Evolutionary conservation across 2,329 filamentous ascomycete species (phyloP).

Genomic region (Diaporthe vaccinii): DNA sequence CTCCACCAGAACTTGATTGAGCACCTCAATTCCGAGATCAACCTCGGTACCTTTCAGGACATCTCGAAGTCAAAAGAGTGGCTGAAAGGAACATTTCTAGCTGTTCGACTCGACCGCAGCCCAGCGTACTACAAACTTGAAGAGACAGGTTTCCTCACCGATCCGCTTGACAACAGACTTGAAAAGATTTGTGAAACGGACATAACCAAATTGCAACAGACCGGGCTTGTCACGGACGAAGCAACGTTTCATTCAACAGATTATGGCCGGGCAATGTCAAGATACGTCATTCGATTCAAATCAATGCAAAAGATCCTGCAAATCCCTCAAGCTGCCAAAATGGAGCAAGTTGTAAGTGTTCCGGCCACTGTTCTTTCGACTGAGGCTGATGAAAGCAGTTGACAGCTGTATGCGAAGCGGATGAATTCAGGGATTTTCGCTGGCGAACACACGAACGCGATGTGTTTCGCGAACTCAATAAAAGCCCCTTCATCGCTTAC

Average conservation of each 20-base stretch:
- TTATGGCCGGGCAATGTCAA: constrained; percentile 85
- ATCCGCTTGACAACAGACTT: constrained; percentile 70
- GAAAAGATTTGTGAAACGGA: constrained; percentile 79
- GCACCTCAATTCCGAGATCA: constrained; percentile 87
- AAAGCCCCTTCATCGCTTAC: constrained; percentile 76
- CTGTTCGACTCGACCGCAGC: constrained; percentile 79
- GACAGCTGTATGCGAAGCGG: constrained; percentile 73
- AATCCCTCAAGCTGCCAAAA: constrained; percentile 70
- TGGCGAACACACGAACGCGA: constrained; percentile 78
- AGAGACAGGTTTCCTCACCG: constrained; percentile 64
- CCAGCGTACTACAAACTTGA: constrained; percentile 77
- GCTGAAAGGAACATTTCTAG: constrained; percentile 84
- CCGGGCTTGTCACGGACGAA: constrained; percentile 65
- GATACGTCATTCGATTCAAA: constrained; percentile 83
- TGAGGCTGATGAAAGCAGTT: constrained; percentile 63
- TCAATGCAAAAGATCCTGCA: constrained; percentile 81
- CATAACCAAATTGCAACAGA: constrained; percentile 73
- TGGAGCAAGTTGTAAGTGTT: constrained; percentile 76
- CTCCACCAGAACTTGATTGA: constrained; percentile 85
- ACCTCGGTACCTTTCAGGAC: constrained; percentile 78
- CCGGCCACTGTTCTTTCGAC: background rate
- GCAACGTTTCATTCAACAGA: constrained; percentile 73
- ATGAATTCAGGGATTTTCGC: constrained; percentile 80
- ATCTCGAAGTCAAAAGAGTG: constrained; percentile 77
- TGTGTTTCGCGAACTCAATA: constrained; percentile 80